Base-by-base conservation (phyloP, 2,329 filamentous ascomycete species). In the Lomentospora prolificans region DNA sequence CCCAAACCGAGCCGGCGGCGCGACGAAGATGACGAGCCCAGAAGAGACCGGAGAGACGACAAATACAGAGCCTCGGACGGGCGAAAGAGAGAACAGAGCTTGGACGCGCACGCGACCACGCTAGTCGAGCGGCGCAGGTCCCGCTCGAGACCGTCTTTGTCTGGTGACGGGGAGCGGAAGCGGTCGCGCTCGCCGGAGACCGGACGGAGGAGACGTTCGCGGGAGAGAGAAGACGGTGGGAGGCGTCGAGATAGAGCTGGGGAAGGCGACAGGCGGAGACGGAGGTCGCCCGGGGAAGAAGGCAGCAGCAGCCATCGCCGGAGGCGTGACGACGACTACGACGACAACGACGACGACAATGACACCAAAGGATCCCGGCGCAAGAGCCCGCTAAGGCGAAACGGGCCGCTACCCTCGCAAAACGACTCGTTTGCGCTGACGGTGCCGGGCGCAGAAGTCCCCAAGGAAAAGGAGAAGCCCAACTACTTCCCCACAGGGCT, bases 401-500 rank as follows among this genome's bases (percentile, higher is more conserved):
- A 65, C 54, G 79, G 78, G 0, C 81, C 82, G 0, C 68, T 85
- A 9, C 81, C 81, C 1, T 81, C 81, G 0, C 82, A 86, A 63
- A 73, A 73, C 39, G 77, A 76, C 60, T 80, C 80, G 1, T 85
- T 84, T 60, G 80, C 82, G 48, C 64, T 80, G 25, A 78, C 73
- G 24, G 27, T 28, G 9, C 44, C 19, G 3, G 48, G 12, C 17
- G 46, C 28, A 9, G 39, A 55, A 68, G 67, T 33, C 71, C 77
- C 25, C 1, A 75, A 78, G 59, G 84, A 86, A 58, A 91, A 94
- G 65, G 86, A 97, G 67, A 91, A 90, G 69, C 88, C 91, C 41
- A 99, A 96, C 70, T 95, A 87, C 69, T 82, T 80, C 19, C 82
- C 78, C 31, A 90, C 90, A 0, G 94, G 94, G 27, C 76, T 87